Base-by-base conservation (phyloP, 371 early-diverging fungal species). In the Mortierella sp. region DNA sequence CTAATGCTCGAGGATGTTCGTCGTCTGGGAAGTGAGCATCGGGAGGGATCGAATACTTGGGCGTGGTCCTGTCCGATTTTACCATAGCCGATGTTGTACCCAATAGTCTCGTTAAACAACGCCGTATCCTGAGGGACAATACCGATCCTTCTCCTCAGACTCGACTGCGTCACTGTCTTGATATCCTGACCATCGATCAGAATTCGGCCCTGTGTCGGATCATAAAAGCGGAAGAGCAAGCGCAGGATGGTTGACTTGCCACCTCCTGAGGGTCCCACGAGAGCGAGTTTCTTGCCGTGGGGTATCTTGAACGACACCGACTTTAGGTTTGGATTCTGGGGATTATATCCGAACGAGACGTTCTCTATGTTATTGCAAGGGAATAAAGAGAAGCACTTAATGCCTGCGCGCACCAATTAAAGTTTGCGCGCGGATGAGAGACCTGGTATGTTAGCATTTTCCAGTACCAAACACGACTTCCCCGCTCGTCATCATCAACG, bases 221-320 rank as follows among this genome's bases (percentile, higher is more conserved):
- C 95, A 71, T 95, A 95, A 80, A 97, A 97, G 30, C 94, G 93
- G 84, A 93, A 97, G 32, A 95, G 85, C 30, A 93, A 89, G n/a
- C 94, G 89, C 30, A 97, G 78, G 28, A 96, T 90, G 1, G 97
- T 96, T 28, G 92, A 92, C 81, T 97, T 96, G 19, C 92, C 97
- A 66, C 94, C 91, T 19, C 98, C 98, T 21, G 90, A 89, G 0
- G 95, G 93, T 0, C 98, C 98, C 5, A 96, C 97, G 9, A 97
- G 76, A 1, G 95, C 97, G 8, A 93, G 88, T 0, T 89, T 91
- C 27, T 87, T 83, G 11, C 96, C 96, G 0, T 90, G 84, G 0
- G 93, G 92, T 48, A 99, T 91, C 14, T 80, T 83, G 67, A 98
- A 91, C n/a, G 89, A 88, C n/a, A 97, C 84, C 47, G 86, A 85